Conservation (phyloP, 202 grass and related monocot genomes). For the Elaeis oleifera region DNA sequence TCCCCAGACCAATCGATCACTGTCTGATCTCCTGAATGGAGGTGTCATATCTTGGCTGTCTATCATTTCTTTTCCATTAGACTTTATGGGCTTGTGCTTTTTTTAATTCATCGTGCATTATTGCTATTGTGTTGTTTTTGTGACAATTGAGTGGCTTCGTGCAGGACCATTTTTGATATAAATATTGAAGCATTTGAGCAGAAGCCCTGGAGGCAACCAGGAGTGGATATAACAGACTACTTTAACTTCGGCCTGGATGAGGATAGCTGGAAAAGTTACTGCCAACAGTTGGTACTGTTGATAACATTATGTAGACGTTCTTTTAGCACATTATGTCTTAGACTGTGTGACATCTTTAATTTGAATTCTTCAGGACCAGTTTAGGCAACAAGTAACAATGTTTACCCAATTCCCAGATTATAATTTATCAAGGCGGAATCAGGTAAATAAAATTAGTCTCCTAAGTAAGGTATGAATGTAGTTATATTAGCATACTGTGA, state of each 20-base stretch:
- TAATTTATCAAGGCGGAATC: slow-evolving; percentile 32
- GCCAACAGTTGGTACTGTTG: slow-evolving; percentile 41
- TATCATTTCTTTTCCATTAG: no score
- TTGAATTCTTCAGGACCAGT: slow-evolving; percentile 35
- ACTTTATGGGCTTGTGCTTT: no score
- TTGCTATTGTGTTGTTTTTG: slow-evolving; percentile 7
- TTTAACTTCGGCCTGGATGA: slow-evolving; percentile 77
- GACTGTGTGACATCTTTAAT: neutral
- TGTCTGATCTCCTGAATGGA: no score
- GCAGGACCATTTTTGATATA: slow-evolving; percentile 60
- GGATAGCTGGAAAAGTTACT: slow-evolving; percentile 66
- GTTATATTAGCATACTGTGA: slow-evolving; percentile 6
- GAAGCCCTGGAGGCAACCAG: slow-evolving; percentile 68
- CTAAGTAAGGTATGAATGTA: no score
- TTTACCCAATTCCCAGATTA: slow-evolving; percentile 17
- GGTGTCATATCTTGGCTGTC: no score
- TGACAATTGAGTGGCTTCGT: slow-evolving; percentile 20
- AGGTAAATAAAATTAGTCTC: slow-evolving; percentile 30
- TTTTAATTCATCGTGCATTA: neutral
- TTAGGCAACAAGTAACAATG: slow-evolving; percentile 27
- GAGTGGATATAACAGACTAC: slow-evolving; percentile 51
- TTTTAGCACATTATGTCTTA: neutral
- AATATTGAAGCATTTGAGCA: slow-evolving; percentile 63
- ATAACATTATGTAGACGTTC: slow-evolving; percentile 14
- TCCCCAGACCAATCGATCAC: no score